Base-by-base conservation (phyloP, 345 rosid genomes). In the Bruguiera sexangula region DNA sequence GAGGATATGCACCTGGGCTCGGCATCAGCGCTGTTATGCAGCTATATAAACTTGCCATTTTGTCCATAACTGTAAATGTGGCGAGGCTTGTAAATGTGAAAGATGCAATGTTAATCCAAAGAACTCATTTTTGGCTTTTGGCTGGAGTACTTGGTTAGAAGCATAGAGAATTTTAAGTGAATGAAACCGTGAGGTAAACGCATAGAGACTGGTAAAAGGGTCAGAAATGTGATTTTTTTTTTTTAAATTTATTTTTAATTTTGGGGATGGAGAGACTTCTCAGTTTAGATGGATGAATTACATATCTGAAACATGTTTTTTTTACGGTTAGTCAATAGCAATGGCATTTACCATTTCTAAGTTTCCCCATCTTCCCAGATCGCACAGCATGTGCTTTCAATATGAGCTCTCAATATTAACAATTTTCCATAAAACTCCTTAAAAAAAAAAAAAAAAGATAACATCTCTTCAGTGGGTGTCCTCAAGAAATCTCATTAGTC, bases 11-110 rank as follows among this genome's bases (percentile, higher is more conserved):
- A 53, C 43, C 27, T 53, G 10, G 68, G 30, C 27, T 54, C 5
- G 8, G 36, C 62, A 65, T 60, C 63, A 24, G 32, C 59, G 15
- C 50, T 43, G 50, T n/a, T 60, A 59, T 53, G 73, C 73, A 63
- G 76, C 69, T 62, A 54, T 67, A 62, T 72, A 72, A 16, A 34
- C 57, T 56, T 57, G 18, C 51, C 22, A 56, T 58, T 22, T 31
- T 80, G 70, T 76, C 76, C 66, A 69, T 74, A 73, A 70, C 30
- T 74, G 82, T 80, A 74, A 60, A 73, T 76, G 71, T 72, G 66
- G 43, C 52, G 70, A 76, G 78, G 75, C 68, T 65, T 80, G 84
- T 82, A 82, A 72, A 80, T 80, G 39, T 48, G 39, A 67, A 73
- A 66, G 53, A 52, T 54, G 56, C 56, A 73, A 73, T 71, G 68